These are phyloP conservation scores for Crithidia bombi DNA, from an alignment of 208 protist species.

Conservation along the genomic window DNA sequence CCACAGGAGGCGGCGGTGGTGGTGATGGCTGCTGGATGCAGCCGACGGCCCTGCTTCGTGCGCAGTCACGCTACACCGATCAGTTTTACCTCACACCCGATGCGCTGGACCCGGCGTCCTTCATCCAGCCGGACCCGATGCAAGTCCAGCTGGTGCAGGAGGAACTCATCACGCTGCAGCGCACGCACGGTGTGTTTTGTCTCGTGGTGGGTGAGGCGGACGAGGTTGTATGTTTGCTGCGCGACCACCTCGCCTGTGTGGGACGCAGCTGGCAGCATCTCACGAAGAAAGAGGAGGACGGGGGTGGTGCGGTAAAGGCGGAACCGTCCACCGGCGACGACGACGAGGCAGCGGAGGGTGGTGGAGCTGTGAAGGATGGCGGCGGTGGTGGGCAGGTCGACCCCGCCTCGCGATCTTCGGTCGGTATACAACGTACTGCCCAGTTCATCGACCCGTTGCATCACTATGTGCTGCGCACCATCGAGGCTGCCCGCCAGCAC, in stretches of 20 bases:
- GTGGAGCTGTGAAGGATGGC: slow-evolving; percentile 1
- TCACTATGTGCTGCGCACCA: slow-evolving; percentile 26
- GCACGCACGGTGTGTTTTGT: slow-evolving; percentile 59
- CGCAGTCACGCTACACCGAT: slow-evolving; percentile 22
- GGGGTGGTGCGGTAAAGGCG: slow-evolving; percentile 4
- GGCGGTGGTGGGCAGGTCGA: no score
- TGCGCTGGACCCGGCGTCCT: slow-evolving; percentile 52
- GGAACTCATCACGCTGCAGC: slow-evolving; percentile 67
- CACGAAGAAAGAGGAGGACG: slow-evolving; percentile 8
- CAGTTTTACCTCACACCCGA: slow-evolving; percentile 65
- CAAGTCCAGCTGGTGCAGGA: slow-evolving; percentile 73
- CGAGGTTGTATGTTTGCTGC: slow-evolving; percentile 57
- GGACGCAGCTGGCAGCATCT: slow-evolving; percentile 25
- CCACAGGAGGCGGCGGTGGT: neutral
- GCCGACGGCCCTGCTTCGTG: slow-evolving; percentile 15
- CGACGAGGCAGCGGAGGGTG: slow-evolving; percentile 8
- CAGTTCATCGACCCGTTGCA: slow-evolving; percentile 14
- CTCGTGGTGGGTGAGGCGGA: slow-evolving; percentile 81
- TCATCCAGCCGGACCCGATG: slow-evolving; percentile 44
- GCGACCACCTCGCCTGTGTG: slow-evolving; percentile 26
- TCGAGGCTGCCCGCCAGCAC: slow-evolving; percentile 25
- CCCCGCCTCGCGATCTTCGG: neutral
- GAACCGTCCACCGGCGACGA: neutral
- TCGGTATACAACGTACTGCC: neutral
- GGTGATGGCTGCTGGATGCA: slow-evolving; percentile 6